phyloP scores from a whole-genome alignment of 2,329 filamentous ascomycete genomes.

The Claviceps sp. region DNA sequence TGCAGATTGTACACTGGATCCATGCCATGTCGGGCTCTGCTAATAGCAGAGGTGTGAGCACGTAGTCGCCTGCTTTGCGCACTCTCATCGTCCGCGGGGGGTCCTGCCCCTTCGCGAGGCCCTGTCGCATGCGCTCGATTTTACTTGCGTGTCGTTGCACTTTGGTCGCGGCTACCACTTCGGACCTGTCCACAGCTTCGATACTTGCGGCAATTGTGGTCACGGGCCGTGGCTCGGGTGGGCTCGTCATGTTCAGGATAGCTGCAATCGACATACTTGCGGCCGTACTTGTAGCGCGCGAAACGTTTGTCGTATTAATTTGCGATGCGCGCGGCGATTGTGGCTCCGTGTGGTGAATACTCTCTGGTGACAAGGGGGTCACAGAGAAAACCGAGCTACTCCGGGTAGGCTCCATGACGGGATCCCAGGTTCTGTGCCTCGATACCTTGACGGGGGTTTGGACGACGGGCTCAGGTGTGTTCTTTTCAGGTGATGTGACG shows the following conservation, averaged over 20 bases:
- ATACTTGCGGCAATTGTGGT: slow-evolving; percentile 15
- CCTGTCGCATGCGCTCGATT: slow-evolving; percentile 13
- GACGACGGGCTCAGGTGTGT: slow-evolving; percentile 26
- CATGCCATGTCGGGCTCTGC: slow-evolving; percentile 64
- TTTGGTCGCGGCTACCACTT: slow-evolving; percentile 3
- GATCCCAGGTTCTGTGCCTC: slow-evolving; percentile 6
- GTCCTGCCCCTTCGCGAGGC: slow-evolving; percentile 19
- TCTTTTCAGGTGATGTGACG: slow-evolving; percentile 36
- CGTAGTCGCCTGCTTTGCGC: slow-evolving; percentile 66
- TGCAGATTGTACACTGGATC: slow-evolving; percentile 82
- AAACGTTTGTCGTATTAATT: neutral
- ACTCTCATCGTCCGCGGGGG: slow-evolving; percentile 19
- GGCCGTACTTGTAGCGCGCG: slow-evolving; percentile 5
- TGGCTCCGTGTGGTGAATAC: slow-evolving; percentile 11
- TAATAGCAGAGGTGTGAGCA: slow-evolving; percentile 63
- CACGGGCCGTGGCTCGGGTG: slow-evolving; percentile 6
- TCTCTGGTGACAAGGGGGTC: slow-evolving; percentile 20
- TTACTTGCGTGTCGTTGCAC: slow-evolving; percentile 15
- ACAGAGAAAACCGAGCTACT: slow-evolving; percentile 5
- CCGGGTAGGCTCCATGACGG: slow-evolving; percentile 3
- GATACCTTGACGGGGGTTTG: slow-evolving; percentile 14
- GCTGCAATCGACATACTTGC: slow-evolving; percentile 20
- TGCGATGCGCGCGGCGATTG: slow-evolving; percentile 13
- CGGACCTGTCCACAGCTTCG: slow-evolving; percentile 11
- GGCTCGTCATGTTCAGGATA: slow-evolving; percentile 17